These are phyloP conservation scores for Schwanniomyces polymorphus DNA, from an alignment of 805 yeast genomes.

Conservation along the genomic window DNA sequence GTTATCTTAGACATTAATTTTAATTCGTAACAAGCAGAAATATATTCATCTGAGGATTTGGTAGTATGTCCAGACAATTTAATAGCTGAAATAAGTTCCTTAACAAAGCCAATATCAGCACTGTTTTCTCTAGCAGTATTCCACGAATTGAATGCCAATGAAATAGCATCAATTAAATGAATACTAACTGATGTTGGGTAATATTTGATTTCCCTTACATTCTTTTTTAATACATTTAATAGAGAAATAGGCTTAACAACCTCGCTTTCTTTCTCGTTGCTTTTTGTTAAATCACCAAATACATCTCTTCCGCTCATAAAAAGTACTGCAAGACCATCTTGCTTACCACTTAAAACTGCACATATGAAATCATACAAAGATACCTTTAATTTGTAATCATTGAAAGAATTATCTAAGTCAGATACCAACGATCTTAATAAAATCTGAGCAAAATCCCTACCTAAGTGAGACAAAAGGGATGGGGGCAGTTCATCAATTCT, in stretches of 20 bases:
- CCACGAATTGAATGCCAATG: conserved; percentile 79
- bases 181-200: conserved; percentile 66
- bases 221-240: conserved; percentile 54
- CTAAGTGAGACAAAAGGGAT: conserved; percentile 79
- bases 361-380: conserved; percentile 64
- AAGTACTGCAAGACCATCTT: conserved; percentile 73
- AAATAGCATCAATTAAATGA: conserved; percentile 68
- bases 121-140: conserved; percentile 56
- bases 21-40: conserved; percentile 51
- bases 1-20: conserved; percentile 66
- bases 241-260: conserved; percentile 38
- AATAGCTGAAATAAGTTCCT: conserved; percentile 38
- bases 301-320: conserved; percentile 62
- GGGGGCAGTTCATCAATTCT: conserved; percentile 65
- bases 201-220: conserved; percentile 49
- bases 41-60: conserved; percentile 18
- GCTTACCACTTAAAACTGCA: conserved; percentile 67
- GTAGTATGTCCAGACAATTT: conserved; percentile 17
- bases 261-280: conserved; percentile 15
- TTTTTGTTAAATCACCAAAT: conserved; percentile 32
- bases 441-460: conserved; percentile 58
- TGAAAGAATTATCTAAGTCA: conserved; percentile 60
- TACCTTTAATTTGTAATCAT: conserved; percentile 52
- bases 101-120: conserved; percentile 48
- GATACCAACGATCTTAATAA: conserved; percentile 59